These are phyloP conservation scores for Samsoniella hepiali DNA, from an alignment of 2,329 filamentous ascomycete genomes.

Conservation along the genomic window DNA sequence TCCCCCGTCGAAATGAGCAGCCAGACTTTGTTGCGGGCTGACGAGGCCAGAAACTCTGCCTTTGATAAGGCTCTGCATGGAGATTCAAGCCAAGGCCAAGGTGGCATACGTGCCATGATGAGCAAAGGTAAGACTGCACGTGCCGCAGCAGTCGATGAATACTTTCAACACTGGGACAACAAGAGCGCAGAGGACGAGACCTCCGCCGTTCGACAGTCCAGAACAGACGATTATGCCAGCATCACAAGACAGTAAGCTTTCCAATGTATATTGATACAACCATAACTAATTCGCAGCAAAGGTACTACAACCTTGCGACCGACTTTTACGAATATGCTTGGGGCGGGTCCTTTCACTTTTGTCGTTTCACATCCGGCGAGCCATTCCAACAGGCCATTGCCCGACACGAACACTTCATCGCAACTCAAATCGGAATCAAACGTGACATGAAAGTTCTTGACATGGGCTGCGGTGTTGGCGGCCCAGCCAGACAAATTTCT, in stretches of 20 bases:
- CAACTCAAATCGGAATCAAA: conserved; percentile 76
- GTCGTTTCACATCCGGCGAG: conserved; percentile 82
- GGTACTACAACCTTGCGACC: conserved; percentile 89
- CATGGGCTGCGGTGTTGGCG: conserved; percentile 90
- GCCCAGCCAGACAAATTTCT: conserved; percentile 89
- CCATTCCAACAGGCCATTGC: conserved; percentile 84
- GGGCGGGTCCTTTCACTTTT: conserved; percentile 93
- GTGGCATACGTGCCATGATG: conserved; percentile 76
- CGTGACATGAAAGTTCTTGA: conserved; percentile 85
- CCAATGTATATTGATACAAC: not conserved
- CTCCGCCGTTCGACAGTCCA: conserved; percentile 60
- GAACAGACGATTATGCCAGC: conserved; percentile 80
- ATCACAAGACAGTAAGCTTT: conserved; percentile 74
- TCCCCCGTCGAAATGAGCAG: conserved; percentile 24
- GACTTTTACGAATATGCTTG: conserved; percentile 94
- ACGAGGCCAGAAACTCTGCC: conserved; percentile 74
- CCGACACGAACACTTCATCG: conserved; percentile 93
- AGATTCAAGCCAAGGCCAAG: conserved; percentile 58
- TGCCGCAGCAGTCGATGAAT: conserved; percentile 74
- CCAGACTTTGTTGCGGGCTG: conserved; percentile 66
- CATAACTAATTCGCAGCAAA: conserved; percentile 30
- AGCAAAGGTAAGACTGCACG: conserved; percentile 70
- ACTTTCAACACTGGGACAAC: conserved; percentile 91
- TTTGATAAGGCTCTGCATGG: conserved; percentile 83
- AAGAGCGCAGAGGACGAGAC: conserved; percentile 73